phyloP scores from a whole-genome alignment of 345 rosid genomes.

The Adansonia digitata region DNA sequence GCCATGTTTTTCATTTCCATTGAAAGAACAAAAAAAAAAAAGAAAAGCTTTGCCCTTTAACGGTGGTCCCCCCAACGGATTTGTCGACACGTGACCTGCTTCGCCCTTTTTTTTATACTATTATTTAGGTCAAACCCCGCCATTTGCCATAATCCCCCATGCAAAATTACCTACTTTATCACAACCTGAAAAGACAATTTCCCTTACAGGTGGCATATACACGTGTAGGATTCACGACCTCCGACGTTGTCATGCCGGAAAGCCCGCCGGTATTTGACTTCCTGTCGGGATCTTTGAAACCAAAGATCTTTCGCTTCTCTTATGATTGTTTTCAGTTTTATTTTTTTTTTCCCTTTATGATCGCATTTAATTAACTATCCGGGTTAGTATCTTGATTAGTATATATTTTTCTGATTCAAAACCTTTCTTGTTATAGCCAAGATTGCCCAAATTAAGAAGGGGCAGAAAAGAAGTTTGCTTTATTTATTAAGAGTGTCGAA shows the following conservation, averaged over 20 bases:
- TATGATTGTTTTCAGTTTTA: not conserved
- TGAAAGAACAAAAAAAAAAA: too few species aligned
- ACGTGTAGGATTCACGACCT: conserved; percentile 17
- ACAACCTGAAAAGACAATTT: conserved; percentile 20
- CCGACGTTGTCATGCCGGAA: conserved; percentile 21
- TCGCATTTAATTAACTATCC: not conserved
- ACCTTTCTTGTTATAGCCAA: not conserved
- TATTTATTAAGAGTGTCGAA: not conserved
- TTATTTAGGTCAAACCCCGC: conserved; percentile 23
- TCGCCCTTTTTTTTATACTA: not conserved
- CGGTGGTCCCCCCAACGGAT: conserved; percentile 18
- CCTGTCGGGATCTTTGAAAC: conserved; percentile 30
- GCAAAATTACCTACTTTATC: conserved; percentile 30
- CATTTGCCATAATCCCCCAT: conserved; percentile 21
- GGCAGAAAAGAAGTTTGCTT: not conserved
- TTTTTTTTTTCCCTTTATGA: too few species aligned
- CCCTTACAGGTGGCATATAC: conserved; percentile 33
- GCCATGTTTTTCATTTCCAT: conserved; percentile 32
- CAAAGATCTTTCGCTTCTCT: not conserved
- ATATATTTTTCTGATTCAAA: too few species aligned
- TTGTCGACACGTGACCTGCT: conserved; percentile 21
- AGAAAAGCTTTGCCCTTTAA: not conserved
- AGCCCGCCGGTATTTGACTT: conserved; percentile 22
- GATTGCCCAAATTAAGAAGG: not conserved
- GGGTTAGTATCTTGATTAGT: not conserved